Evolutionary conservation across 257 asterid species (phyloP), one percentile per base, ranked within the genome.

Genomic region (Avicennia marina): DNA sequence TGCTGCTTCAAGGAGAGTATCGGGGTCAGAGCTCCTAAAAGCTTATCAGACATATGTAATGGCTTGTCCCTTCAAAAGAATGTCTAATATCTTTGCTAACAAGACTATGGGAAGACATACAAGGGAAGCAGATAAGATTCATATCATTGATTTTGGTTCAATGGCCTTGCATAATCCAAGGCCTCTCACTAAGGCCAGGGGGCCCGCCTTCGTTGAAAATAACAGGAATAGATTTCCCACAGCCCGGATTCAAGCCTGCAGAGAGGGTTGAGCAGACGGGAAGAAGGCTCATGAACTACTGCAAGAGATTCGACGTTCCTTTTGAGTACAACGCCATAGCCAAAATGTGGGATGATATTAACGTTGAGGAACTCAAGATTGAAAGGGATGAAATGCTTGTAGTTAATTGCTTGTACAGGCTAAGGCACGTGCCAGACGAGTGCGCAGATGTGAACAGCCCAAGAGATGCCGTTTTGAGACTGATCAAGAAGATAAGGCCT

Each of bases 131-230:
- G 1, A 52, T 0, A 70, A 29, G 32, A 42, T 85, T 32, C 95
- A 85, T 66, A 78, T 85, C 4, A 74, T 85, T 13, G 95, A 85
- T 63, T 82, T 85, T 4, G 95, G 95, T 82, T 15, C 95, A 85
- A n/a, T 85, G 95, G 95, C 95, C 95, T 1, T 82, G 91, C 40
- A 60, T 85, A 2, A 79, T 85, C 51, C 90, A 85, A 15, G 81
- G 81, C 8, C 21, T 80, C 15, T 82, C 95, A 0, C 24, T 73
- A 7, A 62, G 77, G 77, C 91, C 84, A 0, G 85, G 91, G 0
- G 91, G 95, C 1, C 72, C 95, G 2, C 95, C 95, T 0, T 2
- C 2, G 41, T 45, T 85, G 51, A 76, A 61, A 19, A 75, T 85
- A 31, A 85, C 95, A 0, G 95, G 95, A 3, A 78, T 85, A 7